A percentile compares a stretch with the other conserved stretches of the same genome.
phyloP scores from a whole-genome alignment of 2,329 filamentous ascomycete genomes.

The Cladosporium austrohemisphaericum region DNA sequence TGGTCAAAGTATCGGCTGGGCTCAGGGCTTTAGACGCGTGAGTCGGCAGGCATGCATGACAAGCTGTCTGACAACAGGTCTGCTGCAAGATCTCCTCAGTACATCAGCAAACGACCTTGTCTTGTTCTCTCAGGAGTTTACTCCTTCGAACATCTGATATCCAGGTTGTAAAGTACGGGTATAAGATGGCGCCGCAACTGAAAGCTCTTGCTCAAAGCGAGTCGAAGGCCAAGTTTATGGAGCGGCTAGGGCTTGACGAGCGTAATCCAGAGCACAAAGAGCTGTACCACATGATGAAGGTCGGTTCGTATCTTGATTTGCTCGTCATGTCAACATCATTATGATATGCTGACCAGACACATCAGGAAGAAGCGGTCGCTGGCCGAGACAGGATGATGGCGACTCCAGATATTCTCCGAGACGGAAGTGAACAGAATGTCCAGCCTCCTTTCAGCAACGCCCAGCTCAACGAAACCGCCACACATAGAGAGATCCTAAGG shows the following conservation, averaged over 20 bases:
- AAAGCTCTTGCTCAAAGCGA: conserved; percentile 41
- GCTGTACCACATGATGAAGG: conserved; percentile 45
- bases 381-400: conserved; percentile 42
- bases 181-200: conserved; percentile 29
- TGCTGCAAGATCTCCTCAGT: background rate
- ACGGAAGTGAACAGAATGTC: conserved; percentile 32
- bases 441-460: conserved; percentile 43
- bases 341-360: too few species aligned
- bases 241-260: conserved; percentile 40
- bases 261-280: conserved; percentile 33
- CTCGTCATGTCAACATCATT: too few species aligned
- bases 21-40: background rate
- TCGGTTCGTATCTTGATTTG: conserved; percentile 24
- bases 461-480: conserved; percentile 48
- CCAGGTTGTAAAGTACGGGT: conserved; percentile 12
- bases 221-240: conserved; percentile 43
- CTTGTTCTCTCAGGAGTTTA: too few species aligned
- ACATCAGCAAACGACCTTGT: too few species aligned
- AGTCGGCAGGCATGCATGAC: conserved; percentile 1
- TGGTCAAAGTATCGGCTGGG: background rate
- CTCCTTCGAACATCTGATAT: too few species aligned
- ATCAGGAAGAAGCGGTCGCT: conserved; percentile 42
- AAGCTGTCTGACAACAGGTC: background rate
- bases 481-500: conserved; percentile 42
- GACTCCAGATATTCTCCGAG: conserved; percentile 34